A percentile compares a stretch with the other conserved stretches of the same genome.
These are phyloP conservation scores for Rasamsonia emersonii DNA, from an alignment of 2,329 filamentous ascomycete genomes.

Conservation along the genomic window DNA sequence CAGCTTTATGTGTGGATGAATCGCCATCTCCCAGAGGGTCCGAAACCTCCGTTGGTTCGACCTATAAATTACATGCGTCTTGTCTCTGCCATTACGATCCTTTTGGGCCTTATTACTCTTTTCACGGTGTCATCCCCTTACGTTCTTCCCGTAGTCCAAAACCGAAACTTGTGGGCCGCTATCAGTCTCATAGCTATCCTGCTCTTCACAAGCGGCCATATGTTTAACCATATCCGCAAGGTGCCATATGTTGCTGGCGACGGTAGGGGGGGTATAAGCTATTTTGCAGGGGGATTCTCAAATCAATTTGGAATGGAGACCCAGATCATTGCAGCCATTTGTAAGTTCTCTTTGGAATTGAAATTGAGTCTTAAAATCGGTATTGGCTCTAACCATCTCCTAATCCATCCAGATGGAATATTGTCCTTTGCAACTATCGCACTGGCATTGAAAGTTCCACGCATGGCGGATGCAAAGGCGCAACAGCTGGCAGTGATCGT, in stretches of 20 bases:
- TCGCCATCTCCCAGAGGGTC: slow-evolving; percentile 67
- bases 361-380: no score
- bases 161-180: slow-evolving; percentile 88
- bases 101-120: slow-evolving; percentile 62
- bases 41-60: slow-evolving; percentile 68
- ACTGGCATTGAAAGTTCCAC: slow-evolving; percentile 87
- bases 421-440: slow-evolving; percentile 85
- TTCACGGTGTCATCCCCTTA: slow-evolving; percentile 67
- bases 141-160: slow-evolving; percentile 71
- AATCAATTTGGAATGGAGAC: slow-evolving; percentile 92
- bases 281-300: slow-evolving; percentile 87
- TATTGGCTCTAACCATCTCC: slow-evolving; percentile 1
- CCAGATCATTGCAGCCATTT: slow-evolving; percentile 87
- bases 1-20: slow-evolving; percentile 69
- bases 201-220: slow-evolving; percentile 90
- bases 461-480: slow-evolving; percentile 64
- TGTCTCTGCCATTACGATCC: slow-evolving; percentile 56
- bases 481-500: slow-evolving; percentile 76
- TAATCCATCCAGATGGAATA: slow-evolving; percentile 52
- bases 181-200: slow-evolving; percentile 81
- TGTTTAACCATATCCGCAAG: slow-evolving; percentile 98
- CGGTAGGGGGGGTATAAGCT: slow-evolving; percentile 74
- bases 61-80: slow-evolving; percentile 82
- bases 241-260: slow-evolving; percentile 86
- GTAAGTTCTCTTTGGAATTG: slow-evolving; percentile 50